Evolutionary conservation across 1,284 basidiomycete species (phyloP).

Genomic region (Retiboletus flavoniger): DNA sequence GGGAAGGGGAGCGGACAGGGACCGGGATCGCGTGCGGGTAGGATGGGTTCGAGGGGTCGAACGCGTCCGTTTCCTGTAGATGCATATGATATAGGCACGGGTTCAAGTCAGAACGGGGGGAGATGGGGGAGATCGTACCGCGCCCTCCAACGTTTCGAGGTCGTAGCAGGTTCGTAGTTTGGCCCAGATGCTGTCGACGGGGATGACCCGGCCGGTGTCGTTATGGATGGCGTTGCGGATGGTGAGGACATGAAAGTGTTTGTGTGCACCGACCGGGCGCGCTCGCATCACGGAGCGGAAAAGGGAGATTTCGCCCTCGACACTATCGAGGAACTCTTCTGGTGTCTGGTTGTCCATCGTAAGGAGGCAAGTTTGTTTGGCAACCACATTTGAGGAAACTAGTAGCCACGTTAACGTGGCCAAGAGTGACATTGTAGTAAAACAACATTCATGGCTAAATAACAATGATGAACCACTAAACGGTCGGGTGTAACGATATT

Average conservation of each 20-base stretch:
- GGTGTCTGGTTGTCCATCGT: slow-evolving; percentile 34
- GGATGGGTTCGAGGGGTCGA: slow-evolving; percentile 47
- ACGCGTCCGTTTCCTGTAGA: slow-evolving; percentile 66
- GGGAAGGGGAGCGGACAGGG: slow-evolving; percentile 56
- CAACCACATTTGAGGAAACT: not conserved
- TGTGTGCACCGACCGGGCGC: slow-evolving; percentile 75
- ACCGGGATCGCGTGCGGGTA: slow-evolving; percentile 44
- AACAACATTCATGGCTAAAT: slow-evolving; percentile 27
- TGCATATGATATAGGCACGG: too few relatives aligned
- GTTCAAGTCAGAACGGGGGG: not conserved
- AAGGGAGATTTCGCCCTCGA: slow-evolving; percentile 78
- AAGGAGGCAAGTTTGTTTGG: slow-evolving; percentile 18
- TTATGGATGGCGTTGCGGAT: slow-evolving; percentile 69
- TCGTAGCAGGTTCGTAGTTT: slow-evolving; percentile 74
- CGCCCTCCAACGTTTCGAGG: slow-evolving; percentile 74
- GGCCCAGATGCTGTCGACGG: slow-evolving; percentile 67
- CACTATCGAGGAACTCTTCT: slow-evolving; percentile 56
- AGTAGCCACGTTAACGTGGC: too few relatives aligned
- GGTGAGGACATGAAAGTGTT: slow-evolving; percentile 74
- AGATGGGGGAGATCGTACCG: slow-evolving; percentile 33
- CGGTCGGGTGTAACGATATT: slow-evolving; percentile 29
- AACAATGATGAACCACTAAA: slow-evolving; percentile 18
- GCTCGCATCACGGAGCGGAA: slow-evolving; percentile 76
- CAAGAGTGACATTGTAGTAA: slow-evolving; percentile 14
- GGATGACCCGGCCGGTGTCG: slow-evolving; percentile 64